Conservation (phyloP, 176 grass and related monocot genomes). For the Saccharum officinarum region DNA sequence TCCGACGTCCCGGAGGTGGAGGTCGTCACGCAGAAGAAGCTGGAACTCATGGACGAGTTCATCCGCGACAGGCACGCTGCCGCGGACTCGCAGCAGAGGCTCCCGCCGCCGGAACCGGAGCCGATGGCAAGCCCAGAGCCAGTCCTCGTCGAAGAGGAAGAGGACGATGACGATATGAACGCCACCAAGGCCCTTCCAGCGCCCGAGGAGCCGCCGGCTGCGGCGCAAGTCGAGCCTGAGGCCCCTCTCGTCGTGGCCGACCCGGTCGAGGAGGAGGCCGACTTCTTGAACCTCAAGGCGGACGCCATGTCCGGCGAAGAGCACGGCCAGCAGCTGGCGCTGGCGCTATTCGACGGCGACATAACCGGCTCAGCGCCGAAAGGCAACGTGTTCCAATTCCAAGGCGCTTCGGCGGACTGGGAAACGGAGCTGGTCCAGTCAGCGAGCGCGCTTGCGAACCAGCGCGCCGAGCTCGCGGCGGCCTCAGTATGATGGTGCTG, state of each 20-base stretch:
- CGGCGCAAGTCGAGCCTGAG: neutral
- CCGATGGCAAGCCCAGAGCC: conserved; percentile 13
- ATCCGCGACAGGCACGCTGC: conserved; percentile 64
- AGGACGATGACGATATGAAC: conserved; percentile 44
- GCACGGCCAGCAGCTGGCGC: conserved; percentile 56
- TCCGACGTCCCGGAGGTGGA: conserved; percentile 83
- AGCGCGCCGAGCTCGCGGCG: conserved; percentile 61
- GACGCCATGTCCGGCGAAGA: conserved; percentile 50
- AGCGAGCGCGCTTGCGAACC: conserved; percentile 50
- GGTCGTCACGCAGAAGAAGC: conserved; percentile 66
- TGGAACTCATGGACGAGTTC: conserved; percentile 88
- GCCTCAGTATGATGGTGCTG: conserved; percentile 65
- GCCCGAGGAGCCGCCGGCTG: conserved; percentile 4
- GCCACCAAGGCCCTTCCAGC: conserved; percentile 56
- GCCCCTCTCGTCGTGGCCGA: neutral
- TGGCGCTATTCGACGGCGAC: conserved; percentile 61
- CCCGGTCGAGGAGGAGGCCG: conserved; percentile 25
- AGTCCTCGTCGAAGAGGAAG: neutral
- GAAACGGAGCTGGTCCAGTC: conserved; percentile 69
- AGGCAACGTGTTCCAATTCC: conserved; percentile 50
- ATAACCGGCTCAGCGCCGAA: conserved; percentile 3
- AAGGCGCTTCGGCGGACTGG: conserved; percentile 55
- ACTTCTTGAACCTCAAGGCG: conserved; percentile 69
- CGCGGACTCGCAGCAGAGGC: conserved; percentile 20
- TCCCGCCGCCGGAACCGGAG: conserved; percentile 17